Evolutionary conservation across 2,329 filamentous ascomycete genomes (phyloP), one percentile per base, ranked within the genome.

Genomic region (Pseudocercospora ulei): DNA sequence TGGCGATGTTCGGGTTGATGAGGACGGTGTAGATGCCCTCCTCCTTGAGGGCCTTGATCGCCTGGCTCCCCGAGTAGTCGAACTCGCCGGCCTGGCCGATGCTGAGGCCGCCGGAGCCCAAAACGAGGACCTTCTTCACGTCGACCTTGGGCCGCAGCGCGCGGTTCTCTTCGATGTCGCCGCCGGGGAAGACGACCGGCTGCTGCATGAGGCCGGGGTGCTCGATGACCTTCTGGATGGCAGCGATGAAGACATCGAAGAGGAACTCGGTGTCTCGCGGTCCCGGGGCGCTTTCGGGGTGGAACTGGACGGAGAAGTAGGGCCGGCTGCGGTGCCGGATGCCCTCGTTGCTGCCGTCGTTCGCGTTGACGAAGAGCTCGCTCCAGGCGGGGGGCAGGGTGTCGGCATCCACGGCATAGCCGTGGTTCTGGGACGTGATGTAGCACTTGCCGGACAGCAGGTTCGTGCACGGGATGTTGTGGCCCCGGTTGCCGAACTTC

Each of bases 241-340:
- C 82, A 65, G 80, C 68, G 59, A 98, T 82, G 69, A 98, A 98
- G 48, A 96, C 85, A 62, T 98, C 87, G 50, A 98, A 98, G 16
- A 98, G 72, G 59, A 83, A 95, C 62, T 98, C 90, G 17, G 90
- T 98, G 60, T 98, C 90, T 22, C 85, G 76, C 35, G 90, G 90
- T 41, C 90, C 90, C 2, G 90, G 90, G 1, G 86, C 92, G 69
- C 87, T 94, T 65, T 98, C 90, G 0, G 90, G 90, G 59, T 98
- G 90, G 68, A 98, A 98, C 61, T 98, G 90, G n/a, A 96, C 90
- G 70, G 86, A 95, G 72, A 98, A 98, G 68, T 88, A 92, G 35
- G 90, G 90, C 57, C 79, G 82, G 61, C 69, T 75, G 33, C 74
- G 68, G 62, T 96, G 86, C 64, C 87, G 80, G 58, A 98, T 95